Evolutionary conservation across 352 stramenopile species (phyloP).

Genomic region (Phytopythium montanum): DNA sequence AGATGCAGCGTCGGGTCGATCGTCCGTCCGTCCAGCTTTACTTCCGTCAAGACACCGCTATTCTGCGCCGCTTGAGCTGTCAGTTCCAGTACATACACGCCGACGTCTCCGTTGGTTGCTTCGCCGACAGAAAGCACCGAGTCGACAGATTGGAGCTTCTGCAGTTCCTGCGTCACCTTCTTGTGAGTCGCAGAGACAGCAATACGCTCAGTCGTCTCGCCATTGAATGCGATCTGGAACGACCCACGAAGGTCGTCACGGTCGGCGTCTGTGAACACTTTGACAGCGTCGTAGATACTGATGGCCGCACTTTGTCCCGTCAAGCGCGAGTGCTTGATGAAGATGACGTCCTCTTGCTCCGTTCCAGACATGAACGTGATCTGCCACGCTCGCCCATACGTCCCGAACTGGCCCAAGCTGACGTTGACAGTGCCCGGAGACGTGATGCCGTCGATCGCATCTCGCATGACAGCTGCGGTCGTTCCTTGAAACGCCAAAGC

Average conservation of each 20-base stretch:
- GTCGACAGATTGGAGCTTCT: slow-evolving; percentile 57
- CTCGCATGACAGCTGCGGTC: slow-evolving; percentile 75
- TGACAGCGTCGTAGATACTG: slow-evolving; percentile 62
- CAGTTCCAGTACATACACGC: slow-evolving; percentile 56
- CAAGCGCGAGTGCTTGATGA: slow-evolving; percentile 67
- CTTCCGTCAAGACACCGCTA: slow-evolving; percentile 31
- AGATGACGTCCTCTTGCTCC: slow-evolving; percentile 63
- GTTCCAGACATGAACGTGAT: slow-evolving; percentile 85
- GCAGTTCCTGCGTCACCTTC: slow-evolving; percentile 67
- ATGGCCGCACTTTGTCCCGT: slow-evolving; percentile 70
- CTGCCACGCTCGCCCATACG: slow-evolving; percentile 83
- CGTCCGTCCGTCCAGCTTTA: slow-evolving; percentile 30
- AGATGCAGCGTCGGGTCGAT: slow-evolving; percentile 68
- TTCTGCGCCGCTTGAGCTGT: slow-evolving; percentile 28
- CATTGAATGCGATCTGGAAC: slow-evolving; percentile 54
- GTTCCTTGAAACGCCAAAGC: slow-evolving; percentile 71
- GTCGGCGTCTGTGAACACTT: slow-evolving; percentile 53
- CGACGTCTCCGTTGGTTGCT: slow-evolving; percentile 34
- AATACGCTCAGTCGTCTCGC: slow-evolving; percentile 50
- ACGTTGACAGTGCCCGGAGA: slow-evolving; percentile 80
- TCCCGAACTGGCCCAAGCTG: slow-evolving; percentile 50
- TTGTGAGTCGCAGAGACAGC: slow-evolving; percentile 55
- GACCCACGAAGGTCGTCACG: slow-evolving; percentile 59
- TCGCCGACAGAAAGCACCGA: slow-evolving; percentile 60
- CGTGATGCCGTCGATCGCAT: slow-evolving; percentile 88